A percentile compares a stretch with the other conserved stretches of the same genome.
phyloP scores from a whole-genome alignment of 2,329 filamentous ascomycete species.

The Alternaria triticina region DNA sequence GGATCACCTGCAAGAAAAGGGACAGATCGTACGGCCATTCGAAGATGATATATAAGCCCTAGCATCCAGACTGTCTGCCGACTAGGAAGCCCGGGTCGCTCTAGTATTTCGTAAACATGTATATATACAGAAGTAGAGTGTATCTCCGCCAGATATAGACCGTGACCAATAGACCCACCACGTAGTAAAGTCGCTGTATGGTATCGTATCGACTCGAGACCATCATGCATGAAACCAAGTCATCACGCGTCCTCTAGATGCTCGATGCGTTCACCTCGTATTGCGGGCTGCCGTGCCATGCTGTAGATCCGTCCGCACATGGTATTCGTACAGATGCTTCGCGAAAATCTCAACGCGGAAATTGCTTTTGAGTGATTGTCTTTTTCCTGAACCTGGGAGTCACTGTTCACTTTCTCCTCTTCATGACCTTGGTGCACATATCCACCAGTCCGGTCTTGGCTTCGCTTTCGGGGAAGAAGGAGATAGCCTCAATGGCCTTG shows the following conservation, averaged over 20 bases:
- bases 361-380: too few species aligned
- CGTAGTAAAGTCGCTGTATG: neutral
- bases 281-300: too few species aligned
- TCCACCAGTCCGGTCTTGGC: conserved; percentile 90
- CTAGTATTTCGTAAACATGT: neutral
- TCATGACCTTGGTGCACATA: conserved; percentile 92
- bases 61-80: too few species aligned
- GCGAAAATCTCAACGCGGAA: too few species aligned
- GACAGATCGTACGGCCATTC: conserved; percentile 78
- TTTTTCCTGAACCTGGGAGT: too few species aligned
- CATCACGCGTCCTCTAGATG: neutral
- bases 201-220: neutral
- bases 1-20: conserved; percentile 73
- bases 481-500: conserved; percentile 84
- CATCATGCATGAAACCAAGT: neutral
- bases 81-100: too few species aligned
- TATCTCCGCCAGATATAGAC: neutral
- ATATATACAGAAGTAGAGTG: conserved; percentile 1
- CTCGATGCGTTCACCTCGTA: neutral
- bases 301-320: too few species aligned
- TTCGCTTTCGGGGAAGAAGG: conserved; percentile 87
- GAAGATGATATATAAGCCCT: conserved; percentile 55
- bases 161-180: neutral
- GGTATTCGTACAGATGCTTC: too few species aligned
- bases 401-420: conserved; percentile 74